Evolutionary conservation across 23 red algal genomes (phyloP).

Genomic region (Gracilaria caudata): DNA sequence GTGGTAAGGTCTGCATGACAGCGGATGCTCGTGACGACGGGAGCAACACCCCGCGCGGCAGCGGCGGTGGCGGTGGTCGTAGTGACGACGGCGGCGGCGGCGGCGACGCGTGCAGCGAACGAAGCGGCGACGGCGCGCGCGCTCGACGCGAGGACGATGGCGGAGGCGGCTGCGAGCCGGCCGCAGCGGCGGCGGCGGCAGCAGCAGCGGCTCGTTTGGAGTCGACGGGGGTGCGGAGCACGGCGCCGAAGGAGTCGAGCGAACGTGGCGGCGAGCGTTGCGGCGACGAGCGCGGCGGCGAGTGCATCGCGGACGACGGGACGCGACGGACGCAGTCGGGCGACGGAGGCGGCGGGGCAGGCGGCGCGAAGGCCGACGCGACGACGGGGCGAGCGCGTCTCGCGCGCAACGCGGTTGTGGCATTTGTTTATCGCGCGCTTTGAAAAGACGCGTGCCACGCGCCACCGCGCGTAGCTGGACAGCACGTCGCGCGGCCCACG

Average conservation of each 20-base stretch:
- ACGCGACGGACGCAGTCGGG: neutral
- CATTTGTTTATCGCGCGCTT: neutral
- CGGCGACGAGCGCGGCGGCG: conserved; percentile 33
- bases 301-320: conserved; percentile 5
- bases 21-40: conserved; percentile 21
- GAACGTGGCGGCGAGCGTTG: conserved; percentile 5
- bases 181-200: neutral
- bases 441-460: neutral
- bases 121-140: conserved; percentile 8
- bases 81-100: conserved; percentile 5
- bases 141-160: neutral
- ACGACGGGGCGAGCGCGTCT: neutral
- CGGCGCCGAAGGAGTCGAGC: conserved; percentile 3
- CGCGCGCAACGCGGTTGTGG: neutral
- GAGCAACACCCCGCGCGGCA: conserved; percentile 25
- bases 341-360: neutral
- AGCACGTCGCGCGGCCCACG: conserved; percentile 16
- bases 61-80: conserved; percentile 5
- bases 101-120: conserved; percentile 1
- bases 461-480: conserved; percentile 9
- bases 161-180: too few species aligned
- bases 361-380: neutral
- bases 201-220: neutral
- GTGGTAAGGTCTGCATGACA: conserved; percentile 47
- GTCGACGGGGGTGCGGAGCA: conserved; percentile 20